Percentiles rank a stretch among this genome's conserved stretches.
phyloP scores from a whole-genome alignment of 345 rosid genomes.

The Eucalyptus melliodora region DNA sequence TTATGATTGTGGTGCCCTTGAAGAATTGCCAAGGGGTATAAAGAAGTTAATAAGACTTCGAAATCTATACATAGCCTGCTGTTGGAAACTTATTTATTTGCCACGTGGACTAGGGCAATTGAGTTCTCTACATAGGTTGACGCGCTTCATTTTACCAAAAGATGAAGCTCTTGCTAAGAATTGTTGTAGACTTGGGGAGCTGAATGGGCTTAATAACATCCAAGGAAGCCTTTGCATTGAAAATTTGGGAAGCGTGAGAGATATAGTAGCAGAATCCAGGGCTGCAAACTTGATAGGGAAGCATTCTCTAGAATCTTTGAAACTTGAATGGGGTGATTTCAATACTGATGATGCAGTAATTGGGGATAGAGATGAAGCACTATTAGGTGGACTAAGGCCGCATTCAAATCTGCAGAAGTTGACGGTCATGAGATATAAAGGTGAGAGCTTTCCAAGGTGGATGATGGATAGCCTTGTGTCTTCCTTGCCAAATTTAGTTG shows the following conservation, averaged over 20 bases:
- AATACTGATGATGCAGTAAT: no score
- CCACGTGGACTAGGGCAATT: neutral
- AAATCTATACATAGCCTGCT: neutral
- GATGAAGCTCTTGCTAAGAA: neutral
- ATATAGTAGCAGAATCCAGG: neutral
- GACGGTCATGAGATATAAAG: neutral
- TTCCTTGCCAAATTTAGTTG: slow-evolving; percentile 1
- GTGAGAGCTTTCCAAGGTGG: neutral
- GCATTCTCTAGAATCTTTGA: neutral
- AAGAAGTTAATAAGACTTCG: neutral
- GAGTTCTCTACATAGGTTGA: neutral
- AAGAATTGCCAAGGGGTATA: neutral
- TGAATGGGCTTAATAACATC: no score
- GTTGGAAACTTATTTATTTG: neutral
- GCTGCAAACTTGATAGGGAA: neutral
- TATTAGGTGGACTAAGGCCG: slow-evolving; percentile 1
- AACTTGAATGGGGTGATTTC: neutral
- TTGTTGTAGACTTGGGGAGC: neutral
- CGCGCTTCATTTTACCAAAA: neutral
- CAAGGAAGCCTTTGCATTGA: no score
- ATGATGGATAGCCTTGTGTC: neutral
- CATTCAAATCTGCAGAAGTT: neutral
- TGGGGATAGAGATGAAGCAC: neutral
- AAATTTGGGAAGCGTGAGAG: no score
- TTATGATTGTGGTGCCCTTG: neutral